Evolutionary conservation across 2,329 filamentous ascomycete species (phyloP), one percentile per base, ranked within the genome.

Genomic region (Claviceps cyperi): DNA sequence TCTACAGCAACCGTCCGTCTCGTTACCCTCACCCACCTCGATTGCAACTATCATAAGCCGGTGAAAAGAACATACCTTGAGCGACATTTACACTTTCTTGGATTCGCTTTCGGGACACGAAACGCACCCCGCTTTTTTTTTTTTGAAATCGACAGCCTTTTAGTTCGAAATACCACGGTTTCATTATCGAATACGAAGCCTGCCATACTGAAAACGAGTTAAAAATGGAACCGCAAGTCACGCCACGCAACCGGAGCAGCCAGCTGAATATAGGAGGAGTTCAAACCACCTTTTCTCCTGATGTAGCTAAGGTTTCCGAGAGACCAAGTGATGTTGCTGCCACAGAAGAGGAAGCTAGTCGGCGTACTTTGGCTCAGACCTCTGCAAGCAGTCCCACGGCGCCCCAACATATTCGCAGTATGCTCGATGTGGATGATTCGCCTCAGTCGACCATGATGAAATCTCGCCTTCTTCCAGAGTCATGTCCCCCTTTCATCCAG

Each of bases 341-440:
- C 14, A 56, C 46, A 7, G 53, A 58, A 38, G 55, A 55, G 9
- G 56, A 54, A 22, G 8, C 37, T 14, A 35, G 43, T 6, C 41
- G 48, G 13, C 47, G 48, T 17, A 50, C 52, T 19, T 17, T 55
- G 2, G 43, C 54, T 13, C 48, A 50, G 28, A 48, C 43, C 11
- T 35, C 55, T 3, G 47, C 55, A 8, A 49, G 48, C 37, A 43
- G 54, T 2, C 50, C 56, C 19, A 48, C 48, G 46, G 57, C 56
- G 4, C 50, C 59, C 37, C 64, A 55, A 6, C 65, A 66, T 43
- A 75, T 70, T 55, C 69, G 71, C 52, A 79, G 74, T 60, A 75
- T 79, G 75, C 65, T 78, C 19, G 70, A 75, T 44, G 64, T 78
- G 17, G 74, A 75, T 43, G 67, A 69, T 28, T 67, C 70, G 2